phyloP scores from a whole-genome alignment of 805 yeast genomes.

The Spathaspora arborariae region DNA sequence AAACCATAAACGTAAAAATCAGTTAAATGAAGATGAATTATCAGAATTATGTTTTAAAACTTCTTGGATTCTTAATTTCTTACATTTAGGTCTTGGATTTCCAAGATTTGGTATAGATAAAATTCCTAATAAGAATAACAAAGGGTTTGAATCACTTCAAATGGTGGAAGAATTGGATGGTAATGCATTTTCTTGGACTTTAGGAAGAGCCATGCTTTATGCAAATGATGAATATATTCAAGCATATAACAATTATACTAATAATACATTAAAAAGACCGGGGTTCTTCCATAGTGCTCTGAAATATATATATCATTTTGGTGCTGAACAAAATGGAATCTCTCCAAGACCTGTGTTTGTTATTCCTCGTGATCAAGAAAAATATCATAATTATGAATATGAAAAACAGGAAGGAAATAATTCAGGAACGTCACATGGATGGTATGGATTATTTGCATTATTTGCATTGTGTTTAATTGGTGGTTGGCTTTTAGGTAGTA shows the following conservation, averaged over 20 bases:
- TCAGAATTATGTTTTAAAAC: slow-evolving; percentile 59
- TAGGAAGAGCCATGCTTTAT: slow-evolving; percentile 60
- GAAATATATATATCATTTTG: slow-evolving; percentile 44
- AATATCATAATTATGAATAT: slow-evolving; percentile 25
- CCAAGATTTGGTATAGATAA: slow-evolving; percentile 47
- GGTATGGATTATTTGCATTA: slow-evolving; percentile 36
- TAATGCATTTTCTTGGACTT: slow-evolving; percentile 50
- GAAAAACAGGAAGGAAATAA: slow-evolving; percentile 14
- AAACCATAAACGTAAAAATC: slow-evolving; percentile 26
- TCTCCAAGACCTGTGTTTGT: slow-evolving; percentile 40
- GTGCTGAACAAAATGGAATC: slow-evolving; percentile 48
- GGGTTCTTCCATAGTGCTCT: slow-evolving; percentile 51
- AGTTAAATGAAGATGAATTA: slow-evolving; percentile 41
- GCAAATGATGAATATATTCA: slow-evolving; percentile 51
- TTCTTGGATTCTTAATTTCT: slow-evolving; percentile 52
- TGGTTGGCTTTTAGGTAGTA: slow-evolving; percentile 28
- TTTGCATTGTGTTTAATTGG: slow-evolving; percentile 20
- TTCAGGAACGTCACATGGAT: slow-evolving; percentile 32
- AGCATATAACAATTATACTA: slow-evolving; percentile 31
- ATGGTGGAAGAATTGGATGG: slow-evolving; percentile 43
- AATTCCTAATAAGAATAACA: slow-evolving; percentile 13
- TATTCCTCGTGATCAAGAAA: slow-evolving; percentile 12
- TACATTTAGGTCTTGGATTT: slow-evolving; percentile 60
- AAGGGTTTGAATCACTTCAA: slow-evolving; percentile 33
- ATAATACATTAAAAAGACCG: slow-evolving; percentile 18